Base-by-base conservation (phyloP, 805 yeast species). In the Nakazawaea populi region DNA sequence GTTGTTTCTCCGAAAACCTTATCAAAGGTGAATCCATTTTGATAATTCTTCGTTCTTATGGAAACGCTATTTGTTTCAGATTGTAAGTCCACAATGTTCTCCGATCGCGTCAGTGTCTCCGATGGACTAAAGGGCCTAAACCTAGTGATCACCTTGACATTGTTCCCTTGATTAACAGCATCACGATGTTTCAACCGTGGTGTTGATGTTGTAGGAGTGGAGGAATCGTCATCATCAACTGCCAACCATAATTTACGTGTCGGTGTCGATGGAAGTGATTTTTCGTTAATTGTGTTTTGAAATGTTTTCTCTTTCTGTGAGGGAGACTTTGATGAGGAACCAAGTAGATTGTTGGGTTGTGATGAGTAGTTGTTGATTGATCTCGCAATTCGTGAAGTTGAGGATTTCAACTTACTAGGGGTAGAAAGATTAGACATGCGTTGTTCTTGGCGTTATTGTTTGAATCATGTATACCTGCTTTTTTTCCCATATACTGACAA, bases 111-210 rank as follows among this genome's bases (percentile, higher is more conserved):
- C 8, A 35, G 60, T 46, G 32, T 50, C 56, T 64, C 87, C 2
- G 47, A 29, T 2, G 60, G 65, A 46, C 67, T 73, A 43, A 71
- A 71, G 1, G 94, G 94, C 43, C 94, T 69, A 58, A 87, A 81
- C 48, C 96, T 71, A 29, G 87, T 89, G 18, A 87, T 73, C 30
- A 87, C 95, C 58, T 80, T 80, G 60, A 85, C 39, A 38, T 43
- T 43, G n/a, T 34, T 43, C 8, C 30, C 29, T 29, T 42, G 44
- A n/a, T 8, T 12, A 6, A 8, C 9, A 24, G 11, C 5, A 24
- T 42, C 29, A 30, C 24, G 24, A 18, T 18, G 24, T 18, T 18
- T 18, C 24, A 18, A 18, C 24, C 24, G 24, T 18, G 24, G 24
- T 18, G 24, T 18, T 18, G 24, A 18, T 18, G 24, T 18, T 18